Evolutionary conservation across 1,284 basidiomycete species (phyloP).

Genomic region (Lignosus rhinocerotis): DNA sequence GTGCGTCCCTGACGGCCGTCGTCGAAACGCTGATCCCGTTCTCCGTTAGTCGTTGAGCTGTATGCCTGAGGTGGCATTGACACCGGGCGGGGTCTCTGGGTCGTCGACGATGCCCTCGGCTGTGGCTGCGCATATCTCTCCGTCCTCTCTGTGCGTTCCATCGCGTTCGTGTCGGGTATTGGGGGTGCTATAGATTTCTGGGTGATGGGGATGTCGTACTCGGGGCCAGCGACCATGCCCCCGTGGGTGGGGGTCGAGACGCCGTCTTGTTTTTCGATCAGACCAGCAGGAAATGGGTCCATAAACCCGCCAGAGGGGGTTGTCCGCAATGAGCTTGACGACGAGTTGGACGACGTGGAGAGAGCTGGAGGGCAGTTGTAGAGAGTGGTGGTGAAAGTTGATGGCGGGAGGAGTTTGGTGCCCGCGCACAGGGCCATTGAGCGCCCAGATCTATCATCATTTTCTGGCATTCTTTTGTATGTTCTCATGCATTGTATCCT

Average conservation of each 20-base stretch:
- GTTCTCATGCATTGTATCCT: not conserved
- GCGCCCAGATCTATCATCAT: slow-evolving; percentile 4
- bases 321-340: slow-evolving; percentile 16
- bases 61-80: slow-evolving; percentile 68
- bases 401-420: slow-evolving; percentile 12
- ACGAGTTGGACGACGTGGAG: slow-evolving; percentile 3
- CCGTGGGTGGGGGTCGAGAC: slow-evolving; percentile 56
- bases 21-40: slow-evolving; percentile 31
- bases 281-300: slow-evolving; percentile 37
- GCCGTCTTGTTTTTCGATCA: slow-evolving; percentile 42
- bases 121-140: slow-evolving; percentile 26
- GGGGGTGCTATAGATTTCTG: slow-evolving; percentile 23
- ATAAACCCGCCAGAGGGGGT: slow-evolving; percentile 30
- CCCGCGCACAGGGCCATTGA: not conserved
- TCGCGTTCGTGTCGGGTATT: slow-evolving; percentile 19
- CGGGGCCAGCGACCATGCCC: slow-evolving; percentile 55
- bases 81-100: slow-evolving; percentile 56
- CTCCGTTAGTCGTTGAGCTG: slow-evolving; percentile 34
- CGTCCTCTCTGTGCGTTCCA: slow-evolving; percentile 15
- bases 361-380: not conserved
- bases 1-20: slow-evolving; percentile 32
- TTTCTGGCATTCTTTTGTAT: not conserved
- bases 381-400: slow-evolving; percentile 20
- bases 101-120: slow-evolving; percentile 26
- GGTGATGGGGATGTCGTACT: slow-evolving; percentile 52